Base-by-base conservation (phyloP, 176 grass and related monocot species). In the Musa beccarii region DNA sequence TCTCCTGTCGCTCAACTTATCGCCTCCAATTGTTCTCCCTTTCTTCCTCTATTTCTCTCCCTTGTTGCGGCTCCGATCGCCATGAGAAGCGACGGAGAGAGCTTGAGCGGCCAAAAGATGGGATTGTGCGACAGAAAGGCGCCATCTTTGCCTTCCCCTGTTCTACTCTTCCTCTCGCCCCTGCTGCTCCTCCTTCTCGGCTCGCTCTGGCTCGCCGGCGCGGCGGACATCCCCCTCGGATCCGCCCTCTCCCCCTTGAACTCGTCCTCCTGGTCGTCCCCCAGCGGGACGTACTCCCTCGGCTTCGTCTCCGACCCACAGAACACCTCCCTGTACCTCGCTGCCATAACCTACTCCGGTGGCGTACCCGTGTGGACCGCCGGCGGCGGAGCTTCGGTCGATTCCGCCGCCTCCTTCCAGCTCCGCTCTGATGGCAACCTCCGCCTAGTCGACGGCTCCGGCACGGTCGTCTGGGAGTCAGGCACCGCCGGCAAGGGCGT, bases 391-490 rank as follows among this genome's bases (percentile, higher is more conserved):
- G 61, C 65, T 53, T 59, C 80, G 21, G 83, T 99, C 9, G 88
- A 94, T 83, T 99, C 90, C 1, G 67, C 74, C 0, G 88, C 80
- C 24, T 89, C 86, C 54, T 81, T 99, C 81, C 84, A 79, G 57
- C 90, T 99, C 73, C 70, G 75, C 2, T 71, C 61, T 15, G 82
- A 23, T 62, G 90, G 95, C 66, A 84, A 94, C 86, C 87, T 99
- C 76, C 80, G 77, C 79, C 88, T 99, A 14, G 43, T 81, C 73
- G 91, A 91, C 79, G 89, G 86, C n/a, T 89, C 88, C 19, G 90
- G 79, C 15, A n/a, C 82, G 28, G 75, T 85, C n/a, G 54, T 94
- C 43, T 99, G 95, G 95, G 71, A 89, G 3, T 86, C 86, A 34
- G 29, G 51, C 84, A 99, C 95, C 54, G 56, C 69, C 29, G 62